Base-by-base conservation (phyloP, 768 basidiomycete species). In the Rhodocollybia butyracea region DNA sequence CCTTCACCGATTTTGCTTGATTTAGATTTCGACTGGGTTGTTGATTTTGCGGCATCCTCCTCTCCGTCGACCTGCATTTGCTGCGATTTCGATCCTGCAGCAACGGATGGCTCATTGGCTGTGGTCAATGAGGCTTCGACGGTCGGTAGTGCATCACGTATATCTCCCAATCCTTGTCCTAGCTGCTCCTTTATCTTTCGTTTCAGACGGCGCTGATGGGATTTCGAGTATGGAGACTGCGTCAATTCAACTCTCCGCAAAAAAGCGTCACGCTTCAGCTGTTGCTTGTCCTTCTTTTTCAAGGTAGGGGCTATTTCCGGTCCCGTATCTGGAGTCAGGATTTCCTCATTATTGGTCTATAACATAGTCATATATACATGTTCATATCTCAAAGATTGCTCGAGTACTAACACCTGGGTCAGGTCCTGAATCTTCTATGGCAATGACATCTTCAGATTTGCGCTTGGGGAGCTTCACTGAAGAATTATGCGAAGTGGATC, bases 231-330 rank as follows among this genome's bases (percentile, higher is more conserved):
- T 19, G 83, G 82, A 1, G 76, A 70, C 36, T 68, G 70, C 5
- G 75, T 73, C 3, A 74, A 68, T 56, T 78, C 81, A 42, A 91
- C 68, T 6, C 89, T 83, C 73, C 84, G 76, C 41, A 90, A 64
- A 60, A 92, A 87, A 3, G 82, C 76, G 59, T 88, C 82, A 47
- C 83, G 84, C 66, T 85, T 91, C 53, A 82, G 60, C 17, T 79
- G 75, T 51, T 80, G 80, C 66, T 85, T 90, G 55, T 80, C 83
- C 64, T 86, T 90, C 70, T 92, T 92, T 58, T 69, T 80, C 46
- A 74, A 57, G 17, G 46, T 43, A 6, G 59, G 57, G 22, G 48
- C 57, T 24, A 60, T 54, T 19, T 73, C 69, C 12, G 62, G 34
- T 17, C 60, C 15, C 5, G n/a, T 3, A n/a, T 50, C 48, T 39